A percentile compares a stretch with the other conserved stretches of the same genome.
Evolutionary conservation across 2,329 filamentous ascomycete species (phyloP).

Genomic region (Claviceps sp.): DNA sequence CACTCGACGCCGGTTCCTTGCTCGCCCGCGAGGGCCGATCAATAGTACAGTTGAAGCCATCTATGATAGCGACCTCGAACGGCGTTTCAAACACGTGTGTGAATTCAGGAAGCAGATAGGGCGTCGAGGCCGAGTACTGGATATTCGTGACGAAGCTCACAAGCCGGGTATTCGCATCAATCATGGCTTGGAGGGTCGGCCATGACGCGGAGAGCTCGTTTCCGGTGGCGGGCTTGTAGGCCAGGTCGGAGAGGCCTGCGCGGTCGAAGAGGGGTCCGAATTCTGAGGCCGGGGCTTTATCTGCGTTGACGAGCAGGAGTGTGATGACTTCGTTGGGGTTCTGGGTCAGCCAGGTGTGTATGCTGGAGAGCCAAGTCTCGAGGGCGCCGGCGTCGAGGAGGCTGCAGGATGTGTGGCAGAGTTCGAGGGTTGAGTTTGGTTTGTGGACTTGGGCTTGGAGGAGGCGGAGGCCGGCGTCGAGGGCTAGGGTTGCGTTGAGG

Average conservation of each 20-base stretch:
- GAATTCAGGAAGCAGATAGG: slow-evolving; percentile 53
- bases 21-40: slow-evolving; percentile 46
- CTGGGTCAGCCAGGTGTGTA: slow-evolving; percentile 55
- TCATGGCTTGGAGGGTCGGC: slow-evolving; percentile 61
- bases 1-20: slow-evolving; percentile 28
- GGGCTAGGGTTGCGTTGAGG: slow-evolving; percentile 57
- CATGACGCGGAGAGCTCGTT: slow-evolving; percentile 35
- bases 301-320: slow-evolving; percentile 58
- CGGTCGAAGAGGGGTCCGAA: slow-evolving; percentile 41
- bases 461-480: slow-evolving; percentile 57
- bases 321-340: slow-evolving; percentile 68
- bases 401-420: slow-evolving; percentile 58
- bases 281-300: slow-evolving; percentile 39
- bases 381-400: slow-evolving; percentile 58
- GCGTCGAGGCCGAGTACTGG: slow-evolving; percentile 25
- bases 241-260: slow-evolving; percentile 47
- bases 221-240: slow-evolving; percentile 37
- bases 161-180: slow-evolving; percentile 48
- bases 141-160: slow-evolving; percentile 55
- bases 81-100: slow-evolving; percentile 58
- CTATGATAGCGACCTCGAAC: slow-evolving; percentile 48
- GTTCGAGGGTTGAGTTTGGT: slow-evolving; percentile 40
- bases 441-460: slow-evolving; percentile 61
- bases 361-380: slow-evolving; percentile 45
- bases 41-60: slow-evolving; percentile 59